Conservation (phyloP, 140 eudicot genomes). For the Ambrosia hybrid region DNA sequence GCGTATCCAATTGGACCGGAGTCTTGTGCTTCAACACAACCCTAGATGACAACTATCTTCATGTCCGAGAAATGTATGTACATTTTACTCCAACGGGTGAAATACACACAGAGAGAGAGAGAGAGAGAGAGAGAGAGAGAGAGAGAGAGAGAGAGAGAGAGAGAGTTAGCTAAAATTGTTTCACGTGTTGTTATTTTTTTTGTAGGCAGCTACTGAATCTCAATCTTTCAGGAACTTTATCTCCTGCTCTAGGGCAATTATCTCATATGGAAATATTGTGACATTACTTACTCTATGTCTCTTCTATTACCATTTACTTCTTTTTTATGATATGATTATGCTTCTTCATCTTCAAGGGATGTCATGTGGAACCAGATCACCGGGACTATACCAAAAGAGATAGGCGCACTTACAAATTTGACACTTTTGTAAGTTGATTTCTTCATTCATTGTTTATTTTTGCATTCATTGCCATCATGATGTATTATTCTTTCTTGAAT, state of each 20-base stretch:
- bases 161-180: no score
- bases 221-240: conserved; percentile 63
- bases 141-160: no score
- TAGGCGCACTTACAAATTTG: conserved; percentile 58
- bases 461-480: neutral
- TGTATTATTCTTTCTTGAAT: neutral
- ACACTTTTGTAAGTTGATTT: conserved; percentile 58
- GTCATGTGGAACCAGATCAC: conserved; percentile 84
- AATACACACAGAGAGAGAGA: no score
- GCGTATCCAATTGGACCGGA: conserved; percentile 79
- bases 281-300: neutral
- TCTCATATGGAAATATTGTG: conserved; percentile 65
- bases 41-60: conserved; percentile 62
- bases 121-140: no score
- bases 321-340: conserved; percentile 8
- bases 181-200: neutral
- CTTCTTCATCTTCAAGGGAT: conserved; percentile 50
- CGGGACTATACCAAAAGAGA: conserved; percentile 74
- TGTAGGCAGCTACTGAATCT: conserved; percentile 61
- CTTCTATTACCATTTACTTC: conserved; percentile 9
- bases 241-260: conserved; percentile 68
- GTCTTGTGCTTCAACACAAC: conserved; percentile 67
- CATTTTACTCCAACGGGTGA: neutral
- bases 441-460: conserved; percentile 7
- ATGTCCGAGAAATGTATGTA: conserved; percentile 76